Conservation (phyloP, 208 protist genomes). For the Trypanosoma boissoni region DNA sequence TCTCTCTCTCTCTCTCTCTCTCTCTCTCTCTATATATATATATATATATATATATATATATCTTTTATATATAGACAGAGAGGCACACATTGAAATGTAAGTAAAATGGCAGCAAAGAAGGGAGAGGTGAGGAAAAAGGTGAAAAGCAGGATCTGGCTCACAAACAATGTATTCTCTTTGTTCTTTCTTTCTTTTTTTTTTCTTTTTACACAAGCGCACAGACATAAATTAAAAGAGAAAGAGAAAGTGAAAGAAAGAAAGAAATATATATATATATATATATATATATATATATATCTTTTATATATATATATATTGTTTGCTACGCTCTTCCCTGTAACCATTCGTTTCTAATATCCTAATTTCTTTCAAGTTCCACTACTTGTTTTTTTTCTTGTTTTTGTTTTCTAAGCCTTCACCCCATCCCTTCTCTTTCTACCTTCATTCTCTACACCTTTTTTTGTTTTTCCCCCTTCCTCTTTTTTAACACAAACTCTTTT, state of each 20-base stretch:
- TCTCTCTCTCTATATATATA: neutral
- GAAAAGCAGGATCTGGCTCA: no score
- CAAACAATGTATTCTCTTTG: no score
- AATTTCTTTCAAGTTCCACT: neutral
- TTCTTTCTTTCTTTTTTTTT: no score
- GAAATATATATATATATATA: neutral
- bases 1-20: neutral
- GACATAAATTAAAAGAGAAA: no score
- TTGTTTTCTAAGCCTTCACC: neutral
- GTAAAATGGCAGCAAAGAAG: no score
- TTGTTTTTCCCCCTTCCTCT: neutral
- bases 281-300: neutral
- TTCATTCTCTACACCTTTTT: neutral
- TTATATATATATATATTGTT: constrained; percentile 1
- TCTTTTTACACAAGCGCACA: no score
- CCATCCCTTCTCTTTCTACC: neutral
- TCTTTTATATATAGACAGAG: no score
- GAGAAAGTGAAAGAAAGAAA: no score
- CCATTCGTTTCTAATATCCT: no score
- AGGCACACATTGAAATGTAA: no score
- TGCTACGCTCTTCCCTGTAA: neutral
- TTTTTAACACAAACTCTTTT: neutral
- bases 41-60: constrained; percentile 1
- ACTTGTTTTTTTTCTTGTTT: neutral
- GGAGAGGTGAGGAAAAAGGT: no score